These are phyloP conservation scores for Pleoardoris graminearum DNA, from an alignment of 2,329 filamentous ascomycete species.

Conservation along the genomic window DNA sequence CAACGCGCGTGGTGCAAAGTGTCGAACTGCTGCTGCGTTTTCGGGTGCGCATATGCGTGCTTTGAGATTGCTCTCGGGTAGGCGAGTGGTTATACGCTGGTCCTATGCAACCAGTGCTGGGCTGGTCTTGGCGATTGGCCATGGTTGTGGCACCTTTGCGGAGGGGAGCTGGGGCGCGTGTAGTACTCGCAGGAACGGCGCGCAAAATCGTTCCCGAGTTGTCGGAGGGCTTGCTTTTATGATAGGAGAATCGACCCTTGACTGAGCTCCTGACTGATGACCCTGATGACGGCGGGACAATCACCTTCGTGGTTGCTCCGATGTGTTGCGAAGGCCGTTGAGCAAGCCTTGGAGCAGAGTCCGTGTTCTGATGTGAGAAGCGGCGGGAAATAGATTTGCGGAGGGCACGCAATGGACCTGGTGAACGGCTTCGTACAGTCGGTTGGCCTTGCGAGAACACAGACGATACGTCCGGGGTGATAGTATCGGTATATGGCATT, in stretches of 20 bases:
- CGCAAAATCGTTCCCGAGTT: conserved; percentile 39
- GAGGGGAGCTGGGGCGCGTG: conserved; percentile 27
- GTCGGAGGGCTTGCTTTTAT: conserved; percentile 25
- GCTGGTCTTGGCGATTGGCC: conserved; percentile 48
- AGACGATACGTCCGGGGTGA: conserved; percentile 18
- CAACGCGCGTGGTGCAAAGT: conserved; percentile 17
- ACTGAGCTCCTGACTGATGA: conserved; percentile 4
- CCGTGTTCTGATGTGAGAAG: conserved; percentile 50
- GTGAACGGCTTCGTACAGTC: background rate
- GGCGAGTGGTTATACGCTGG: conserved; percentile 17
- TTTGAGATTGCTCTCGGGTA: conserved; percentile 21
- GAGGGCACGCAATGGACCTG: conserved; percentile 3
- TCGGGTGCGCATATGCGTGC: conserved; percentile 21
- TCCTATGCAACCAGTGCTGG: conserved; percentile 36
- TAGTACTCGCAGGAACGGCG: conserved; percentile 38
- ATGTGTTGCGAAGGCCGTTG: conserved; percentile 14
- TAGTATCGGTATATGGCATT: conserved; percentile 20
- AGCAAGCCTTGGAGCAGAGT: conserved; percentile 11
- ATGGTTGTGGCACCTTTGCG: conserved; percentile 30
- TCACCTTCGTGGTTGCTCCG: conserved; percentile 9
- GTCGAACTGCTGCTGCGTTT: conserved; percentile 23
- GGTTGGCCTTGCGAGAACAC: background rate
- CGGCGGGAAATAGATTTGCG: conserved; percentile 60
- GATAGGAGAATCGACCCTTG: conserved; percentile 26
- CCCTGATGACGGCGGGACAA: conserved; percentile 7